phyloP scores from a whole-genome alignment of 495 filamentous ascomycete species.

The Jackrogersella multiformis region DNA sequence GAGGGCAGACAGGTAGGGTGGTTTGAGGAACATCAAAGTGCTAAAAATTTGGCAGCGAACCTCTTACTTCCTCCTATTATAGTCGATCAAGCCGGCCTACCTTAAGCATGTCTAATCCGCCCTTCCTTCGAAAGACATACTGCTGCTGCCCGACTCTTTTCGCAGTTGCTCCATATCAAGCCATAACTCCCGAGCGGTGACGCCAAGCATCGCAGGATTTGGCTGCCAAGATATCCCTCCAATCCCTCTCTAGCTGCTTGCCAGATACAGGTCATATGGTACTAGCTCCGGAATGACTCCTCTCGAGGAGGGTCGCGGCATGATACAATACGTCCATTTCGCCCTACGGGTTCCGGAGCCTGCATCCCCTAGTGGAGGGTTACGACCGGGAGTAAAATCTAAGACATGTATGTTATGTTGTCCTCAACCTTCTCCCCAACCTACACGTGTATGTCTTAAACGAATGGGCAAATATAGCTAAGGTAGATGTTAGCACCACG shows the following conservation, averaged over 20 bases:
- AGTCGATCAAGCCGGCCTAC: slow-evolving; percentile 14
- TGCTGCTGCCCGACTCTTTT: slow-evolving; percentile 20
- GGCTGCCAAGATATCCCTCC: slow-evolving; percentile 20
- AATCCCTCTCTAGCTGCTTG: slow-evolving; percentile 25
- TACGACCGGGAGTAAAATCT: slow-evolving; percentile 27
- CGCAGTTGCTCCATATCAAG: slow-evolving; percentile 25
- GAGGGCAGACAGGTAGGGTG: neutral
- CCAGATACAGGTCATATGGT: slow-evolving; percentile 35
- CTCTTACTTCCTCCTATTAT: slow-evolving; percentile 7
- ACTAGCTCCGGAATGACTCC: slow-evolving; percentile 27
- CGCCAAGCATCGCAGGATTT: slow-evolving; percentile 37
- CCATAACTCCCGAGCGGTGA: slow-evolving; percentile 18
- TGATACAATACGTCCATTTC: slow-evolving; percentile 32
- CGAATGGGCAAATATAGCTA: slow-evolving; percentile 17
- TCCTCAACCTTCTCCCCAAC: slow-evolving; percentile 22
- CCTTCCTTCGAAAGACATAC: slow-evolving; percentile 1
- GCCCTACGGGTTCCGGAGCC: slow-evolving; percentile 30
- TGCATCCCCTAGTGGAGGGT: slow-evolving; percentile 41
- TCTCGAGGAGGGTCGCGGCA: slow-evolving; percentile 40
- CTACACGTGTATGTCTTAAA: slow-evolving; percentile 31
- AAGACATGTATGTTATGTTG: slow-evolving; percentile 34
- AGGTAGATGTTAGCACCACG: slow-evolving; percentile 34
- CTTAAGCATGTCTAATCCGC: slow-evolving; percentile 11
- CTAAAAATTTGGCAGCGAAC: slow-evolving; percentile 3
- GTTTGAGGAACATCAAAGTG: slow-evolving; percentile 7